Percentiles rank a stretch among this genome's conserved stretches.
Conservation (phyloP, 805 yeast species). For the Wickerhamomyces sydowiorum region DNA sequence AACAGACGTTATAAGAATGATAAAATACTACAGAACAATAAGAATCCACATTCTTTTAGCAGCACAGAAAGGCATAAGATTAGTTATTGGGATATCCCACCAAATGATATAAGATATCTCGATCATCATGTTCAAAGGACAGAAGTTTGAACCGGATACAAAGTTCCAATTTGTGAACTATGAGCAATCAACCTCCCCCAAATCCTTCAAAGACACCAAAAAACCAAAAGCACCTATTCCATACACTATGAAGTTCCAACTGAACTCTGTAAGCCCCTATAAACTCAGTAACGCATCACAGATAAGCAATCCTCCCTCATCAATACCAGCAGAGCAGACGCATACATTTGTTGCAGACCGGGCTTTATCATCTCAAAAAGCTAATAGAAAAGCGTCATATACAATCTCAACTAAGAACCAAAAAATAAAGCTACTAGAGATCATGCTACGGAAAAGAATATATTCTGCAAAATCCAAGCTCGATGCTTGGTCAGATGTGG, state of each 20-base stretch:
- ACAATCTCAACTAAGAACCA: background rate
- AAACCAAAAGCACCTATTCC: slow-evolving; percentile 2
- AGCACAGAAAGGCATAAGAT: too few species aligned
- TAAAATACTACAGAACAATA: too few species aligned
- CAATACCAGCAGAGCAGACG: background rate
- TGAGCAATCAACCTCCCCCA: background rate
- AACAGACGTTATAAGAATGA: too few species aligned
- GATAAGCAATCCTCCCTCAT: background rate
- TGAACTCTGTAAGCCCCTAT: background rate
- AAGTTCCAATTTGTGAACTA: slow-evolving; percentile 5
- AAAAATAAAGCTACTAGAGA: background rate
- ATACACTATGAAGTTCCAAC: slow-evolving; percentile 1
- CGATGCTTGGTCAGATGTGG: background rate
- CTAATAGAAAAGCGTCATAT: slow-evolving; percentile 3
- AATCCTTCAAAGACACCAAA: background rate
- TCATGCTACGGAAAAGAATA: background rate
- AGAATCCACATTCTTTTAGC: too few species aligned
- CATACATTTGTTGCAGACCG: background rate
- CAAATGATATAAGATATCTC: too few species aligned
- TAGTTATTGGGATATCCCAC: too few species aligned
- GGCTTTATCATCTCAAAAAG: background rate
- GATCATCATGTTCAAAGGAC: background rate
- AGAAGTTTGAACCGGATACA: slow-evolving; percentile 1
- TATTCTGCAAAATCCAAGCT: background rate
- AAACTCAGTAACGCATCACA: too few species aligned